Percentiles rank a stretch among this genome's conserved stretches.
Evolutionary conservation across 257 asterid genomes (phyloP).

Genomic region (Euphrasia confusa): DNA sequence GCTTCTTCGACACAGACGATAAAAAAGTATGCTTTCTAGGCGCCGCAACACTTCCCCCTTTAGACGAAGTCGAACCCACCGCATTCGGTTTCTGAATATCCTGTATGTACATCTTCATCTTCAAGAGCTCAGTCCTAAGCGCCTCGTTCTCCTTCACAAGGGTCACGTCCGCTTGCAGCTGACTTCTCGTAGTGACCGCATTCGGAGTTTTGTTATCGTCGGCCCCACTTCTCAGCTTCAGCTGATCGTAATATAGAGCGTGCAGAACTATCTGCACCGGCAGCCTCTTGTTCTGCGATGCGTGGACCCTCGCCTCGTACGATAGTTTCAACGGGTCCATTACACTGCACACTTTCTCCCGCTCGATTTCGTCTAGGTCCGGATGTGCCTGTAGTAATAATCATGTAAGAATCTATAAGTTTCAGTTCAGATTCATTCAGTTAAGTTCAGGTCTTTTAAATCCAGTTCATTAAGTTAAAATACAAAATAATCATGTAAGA

Average conservation of each 20-base stretch:
- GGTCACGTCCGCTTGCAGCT: constrained; percentile 56
- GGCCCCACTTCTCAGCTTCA: constrained; percentile 66
- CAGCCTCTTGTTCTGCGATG: constrained; percentile 88
- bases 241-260: constrained; percentile 81
- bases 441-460: too few species aligned
- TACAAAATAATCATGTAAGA: too few species aligned
- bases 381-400: constrained; percentile 60
- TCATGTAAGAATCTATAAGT: too few species aligned
- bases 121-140: constrained; percentile 63
- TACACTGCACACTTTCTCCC: constrained; percentile 85
- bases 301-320: constrained; percentile 85
- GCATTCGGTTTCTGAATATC: constrained; percentile 47
- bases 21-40: constrained; percentile 54
- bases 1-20: constrained; percentile 69
- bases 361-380: constrained; percentile 80
- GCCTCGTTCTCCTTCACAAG: constrained; percentile 82
- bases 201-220: constrained; percentile 40
- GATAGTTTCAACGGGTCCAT: constrained; percentile 91
- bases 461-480: too few species aligned
- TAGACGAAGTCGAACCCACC: constrained; percentile 33
- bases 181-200: constrained; percentile 57
- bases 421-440: too few species aligned
- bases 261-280: constrained; percentile 95
- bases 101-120: constrained; percentile 78
- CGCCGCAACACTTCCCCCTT: constrained; percentile 8